Evolutionary conservation across 768 basidiomycete genomes (phyloP).

Genomic region (Boletus insuetus): DNA sequence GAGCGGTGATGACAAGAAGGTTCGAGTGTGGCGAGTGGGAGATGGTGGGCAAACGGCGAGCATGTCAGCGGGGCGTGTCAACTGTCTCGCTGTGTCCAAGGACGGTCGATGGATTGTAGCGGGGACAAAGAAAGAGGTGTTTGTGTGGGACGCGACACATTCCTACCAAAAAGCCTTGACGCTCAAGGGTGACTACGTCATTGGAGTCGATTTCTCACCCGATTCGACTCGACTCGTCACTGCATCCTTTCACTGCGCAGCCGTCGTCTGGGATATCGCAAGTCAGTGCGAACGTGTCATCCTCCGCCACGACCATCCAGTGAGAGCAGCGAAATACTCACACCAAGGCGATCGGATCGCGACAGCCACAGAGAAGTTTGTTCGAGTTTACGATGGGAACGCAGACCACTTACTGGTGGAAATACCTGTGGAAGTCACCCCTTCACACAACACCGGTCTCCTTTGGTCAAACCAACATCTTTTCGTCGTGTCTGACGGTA

Average conservation of each 20-base stretch:
- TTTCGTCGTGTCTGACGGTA: no score
- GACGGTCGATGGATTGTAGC: background rate
- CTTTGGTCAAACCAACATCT: no score
- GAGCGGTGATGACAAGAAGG: no score
- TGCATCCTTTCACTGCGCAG: background rate
- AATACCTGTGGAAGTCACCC: background rate
- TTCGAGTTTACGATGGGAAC: background rate
- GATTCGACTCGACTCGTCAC: background rate
- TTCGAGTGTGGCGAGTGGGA: no score
- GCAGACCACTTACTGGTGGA: background rate
- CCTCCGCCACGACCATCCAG: background rate
- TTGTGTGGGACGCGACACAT: background rate
- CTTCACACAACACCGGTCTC: no score
- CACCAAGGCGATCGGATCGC: background rate
- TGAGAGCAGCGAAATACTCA: background rate
- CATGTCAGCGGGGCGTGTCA: background rate
- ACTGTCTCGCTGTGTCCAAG: background rate
- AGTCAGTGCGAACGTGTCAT: background rate
- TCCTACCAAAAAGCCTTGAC: background rate
- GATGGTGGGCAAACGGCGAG: no score
- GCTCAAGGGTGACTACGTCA: background rate
- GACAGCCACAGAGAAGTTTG: background rate
- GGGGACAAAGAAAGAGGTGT: background rate
- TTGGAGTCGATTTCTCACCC: background rate
- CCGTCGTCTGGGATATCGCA: background rate